Evolutionary conservation across 495 filamentous ascomycete genomes (phyloP), one percentile per base, ranked within the genome.

Genomic region (Trichoderma virens): DNA sequence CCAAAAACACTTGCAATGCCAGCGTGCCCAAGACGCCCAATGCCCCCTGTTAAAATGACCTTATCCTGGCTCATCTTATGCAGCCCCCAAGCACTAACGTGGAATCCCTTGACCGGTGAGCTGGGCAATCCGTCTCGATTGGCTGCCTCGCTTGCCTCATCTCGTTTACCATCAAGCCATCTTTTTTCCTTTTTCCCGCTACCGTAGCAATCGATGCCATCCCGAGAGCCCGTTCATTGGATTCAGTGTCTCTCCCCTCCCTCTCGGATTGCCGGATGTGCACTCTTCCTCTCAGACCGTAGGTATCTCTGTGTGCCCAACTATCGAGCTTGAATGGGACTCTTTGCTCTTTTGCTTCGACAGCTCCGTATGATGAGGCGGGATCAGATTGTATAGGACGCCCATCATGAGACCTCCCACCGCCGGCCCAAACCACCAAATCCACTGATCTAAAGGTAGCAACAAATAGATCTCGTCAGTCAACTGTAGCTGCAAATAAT

Each of bases 371-470:
- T 71, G 66, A 34, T 66, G 69, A 0, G 72, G 74, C 8, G 73
- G 74, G 0, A 67, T 67, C 6, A 72, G 43, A 34, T 68, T 67
- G 62, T 73, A 74, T 35, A 73, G 56, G 13, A 64, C 8, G 0
- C 63, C 66, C n/a, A 67, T 30, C 3, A 73, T 18, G 5, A 71
- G 61, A 0, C 65, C 60, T 28, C 65, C 66, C 35, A 65, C 60
- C 1, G 67, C 66, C 5, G 73, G 73, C 2, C 70, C 73, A 34
- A 71, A 41, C 74, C 74, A 76, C 69, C 70, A 75, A 5, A 75
- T 67, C 70, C 73, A 77, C 23, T 74, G 72, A 34, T 70, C 70
- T 75, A 25, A 3, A 32, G n/a, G 13, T 35, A 13, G 34, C 34
- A 35, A 35, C 34, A 35, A 35, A 35, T 35, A 13, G 6, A 35